These are phyloP conservation scores for Castanospermum australe DNA, from an alignment of 306 rosid genomes.

Conservation along the genomic window DNA sequence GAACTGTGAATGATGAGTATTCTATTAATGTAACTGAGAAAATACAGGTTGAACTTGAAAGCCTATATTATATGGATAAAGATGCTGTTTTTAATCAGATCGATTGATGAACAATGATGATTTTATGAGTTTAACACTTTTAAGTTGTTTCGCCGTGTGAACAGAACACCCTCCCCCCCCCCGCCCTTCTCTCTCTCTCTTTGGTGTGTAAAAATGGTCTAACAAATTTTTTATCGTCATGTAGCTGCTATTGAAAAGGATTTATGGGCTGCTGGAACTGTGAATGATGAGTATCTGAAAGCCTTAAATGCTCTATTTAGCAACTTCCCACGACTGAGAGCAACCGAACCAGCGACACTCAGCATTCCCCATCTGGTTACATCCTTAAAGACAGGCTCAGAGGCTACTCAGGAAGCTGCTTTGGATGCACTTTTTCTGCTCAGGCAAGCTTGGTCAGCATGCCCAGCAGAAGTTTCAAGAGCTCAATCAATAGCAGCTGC, in stretches of 20 bases:
- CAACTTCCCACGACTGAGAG: conserved; percentile 93
- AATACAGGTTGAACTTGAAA: conserved; percentile 4
- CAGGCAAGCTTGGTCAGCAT: conserved; percentile 99
- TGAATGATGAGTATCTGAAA: conserved; percentile 94
- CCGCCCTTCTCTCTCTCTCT: neutral
- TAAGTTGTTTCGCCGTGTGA: conserved; percentile 17
- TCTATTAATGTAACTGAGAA: neutral
- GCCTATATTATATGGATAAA: neutral
- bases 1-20: conserved; percentile 79
- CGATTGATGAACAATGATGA: conserved; percentile 6
- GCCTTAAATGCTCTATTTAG: conserved; percentile 89
- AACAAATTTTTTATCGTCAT: conserved; percentile 34
- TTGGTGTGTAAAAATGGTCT: conserved; percentile 13
- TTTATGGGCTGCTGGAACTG: conserved; percentile 95
- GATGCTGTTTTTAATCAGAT: neutral
- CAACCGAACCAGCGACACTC: conserved; percentile 96
- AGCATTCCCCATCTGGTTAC: conserved; percentile 96
- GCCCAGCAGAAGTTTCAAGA: conserved; percentile 96
- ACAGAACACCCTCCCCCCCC: neutral
- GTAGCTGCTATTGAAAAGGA: conserved; percentile 98
- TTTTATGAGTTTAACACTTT: neutral
- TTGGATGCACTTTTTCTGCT: conserved; percentile 90
- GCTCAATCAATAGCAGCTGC: conserved; percentile 98
- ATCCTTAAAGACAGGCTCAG: conserved; percentile 90
- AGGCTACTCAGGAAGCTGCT: conserved; percentile 97